Evolutionary conservation across 2,329 filamentous ascomycete genomes (phyloP), one percentile per base, ranked within the genome.

Genomic region (Penicillium sp.): DNA sequence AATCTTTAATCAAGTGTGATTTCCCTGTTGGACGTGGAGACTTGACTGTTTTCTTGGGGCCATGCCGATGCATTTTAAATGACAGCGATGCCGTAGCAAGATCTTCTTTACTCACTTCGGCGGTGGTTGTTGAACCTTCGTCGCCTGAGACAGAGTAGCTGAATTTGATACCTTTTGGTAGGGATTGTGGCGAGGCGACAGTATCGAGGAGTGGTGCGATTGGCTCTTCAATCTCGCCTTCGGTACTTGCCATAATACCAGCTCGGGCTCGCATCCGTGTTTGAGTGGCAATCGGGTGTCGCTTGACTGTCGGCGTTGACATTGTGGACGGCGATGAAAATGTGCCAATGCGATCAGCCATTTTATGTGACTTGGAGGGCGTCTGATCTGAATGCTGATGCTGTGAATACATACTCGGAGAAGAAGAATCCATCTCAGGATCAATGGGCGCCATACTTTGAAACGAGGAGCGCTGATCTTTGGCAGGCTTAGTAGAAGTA

Each of bases 241-340:
- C 56, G 18, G 46, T 48, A 8, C 46, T 43, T 3, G 42, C 36
- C 16, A 54, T 16, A 31, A 50, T 46, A 11, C 39, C 45, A 8
- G 52, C 47, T 40, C 56, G 46, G 14, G 53, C 31, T 51, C 53
- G 50, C 9, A 36, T 39, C 14, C 50, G 54, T 24, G 54, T 18
- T 27, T 48, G 56, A 14, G 40, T 44, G 25, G 50, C 39, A 46
- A 56, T 40, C 3, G 63, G 59, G 31, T 57, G 60, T 14, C 55
- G 54, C 39, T 69, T 69, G n/a, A 54, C 40, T 27, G 43, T 47
- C 20, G 52, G 46, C 27, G 50, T 46, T 18, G 63, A 56, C 31
- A 60, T 46, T 28, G 51, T 60, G 49, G 53, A 62, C 30, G 58
- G 48, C 5, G 63, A 60, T 5, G 67, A 61, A 33, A 69, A 69